These are phyloP conservation scores for Amaranthus palmeri DNA, from an alignment of 148 eudicot species.

Conservation along the genomic window DNA sequence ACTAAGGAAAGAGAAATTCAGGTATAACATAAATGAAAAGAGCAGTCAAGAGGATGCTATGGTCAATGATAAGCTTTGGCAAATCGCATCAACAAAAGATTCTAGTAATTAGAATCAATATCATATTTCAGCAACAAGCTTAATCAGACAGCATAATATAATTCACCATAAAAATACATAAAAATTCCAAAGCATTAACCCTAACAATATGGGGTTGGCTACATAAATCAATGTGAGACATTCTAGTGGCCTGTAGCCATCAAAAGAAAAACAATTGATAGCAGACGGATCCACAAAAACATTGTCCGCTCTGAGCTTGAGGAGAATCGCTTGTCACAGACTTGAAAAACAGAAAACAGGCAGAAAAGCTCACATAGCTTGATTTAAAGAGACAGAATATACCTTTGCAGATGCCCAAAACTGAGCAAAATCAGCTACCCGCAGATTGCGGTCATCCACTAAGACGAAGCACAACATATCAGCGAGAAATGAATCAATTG, in stretches of 20 bases:
- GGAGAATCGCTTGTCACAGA: constrained; percentile 18
- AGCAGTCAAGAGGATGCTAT: background rate
- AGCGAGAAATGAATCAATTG: constrained; percentile 97
- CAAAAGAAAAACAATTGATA: constrained; percentile 5
- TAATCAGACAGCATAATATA: background rate
- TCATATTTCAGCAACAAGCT: background rate
- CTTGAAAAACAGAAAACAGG: constrained; percentile 24
- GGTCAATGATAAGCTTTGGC: background rate
- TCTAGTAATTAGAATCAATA: constrained; percentile 2
- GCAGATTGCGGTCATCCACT: constrained; percentile 99
- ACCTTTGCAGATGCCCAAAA: constrained; percentile 99
- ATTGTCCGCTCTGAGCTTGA: background rate
- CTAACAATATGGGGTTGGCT: too few relatives aligned
- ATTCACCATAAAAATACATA: too few relatives aligned
- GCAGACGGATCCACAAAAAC: constrained; percentile 6
- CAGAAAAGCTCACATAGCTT: constrained; percentile 40
- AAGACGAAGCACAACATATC: constrained; percentile 96
- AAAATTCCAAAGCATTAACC: too few relatives aligned
- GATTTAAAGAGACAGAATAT: constrained; percentile 55
- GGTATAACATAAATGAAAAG: background rate
- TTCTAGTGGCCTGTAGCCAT: constrained; percentile 4
- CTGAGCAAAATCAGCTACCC: constrained; percentile 99
- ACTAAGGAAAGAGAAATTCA: background rate
- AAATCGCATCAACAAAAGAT: constrained; percentile 11
- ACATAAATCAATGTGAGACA: background rate